Base-by-base conservation (phyloP, 2,329 filamentous ascomycete species). In the Fusarium sp. region DNA sequence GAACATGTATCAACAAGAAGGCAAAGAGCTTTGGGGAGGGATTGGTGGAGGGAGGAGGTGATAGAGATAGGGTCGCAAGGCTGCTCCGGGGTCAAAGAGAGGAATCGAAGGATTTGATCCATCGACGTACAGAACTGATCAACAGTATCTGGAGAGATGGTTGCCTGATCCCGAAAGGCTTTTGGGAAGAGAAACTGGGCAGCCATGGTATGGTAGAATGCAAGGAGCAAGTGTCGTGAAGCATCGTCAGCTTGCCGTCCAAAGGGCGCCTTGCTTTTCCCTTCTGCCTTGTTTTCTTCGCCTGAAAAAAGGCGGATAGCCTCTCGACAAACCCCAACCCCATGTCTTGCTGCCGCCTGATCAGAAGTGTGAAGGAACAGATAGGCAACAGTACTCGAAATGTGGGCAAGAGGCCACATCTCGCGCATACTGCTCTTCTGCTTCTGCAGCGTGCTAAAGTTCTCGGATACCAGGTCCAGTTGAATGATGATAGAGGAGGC, bases 391-490 rank as follows among this genome's bases (percentile, higher is more conserved):
- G 81, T 76, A 45, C 78, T 81, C 27, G 78, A 73, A 32, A 83
- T 76, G 41, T 83, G 77, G 1, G 82, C 81, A 6, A 83, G 71
- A 1, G 82, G 81, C 77, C 81, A 82, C 77, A 82, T 82, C 60
- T 83, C 82, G 37, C 77, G 73, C 58, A 83, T 80, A 23, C 77
- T 79, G 8, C 74, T 71, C 74, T 81, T 83, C 56, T 83, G 82
- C 58, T 79, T 80, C 61, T 82, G 81, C 1, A 83, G 58, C 0
- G 82, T 83, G 70, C 80, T 83, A 63, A 83, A 81, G 70, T 83
- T 83, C 50, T 82, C 82, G 1, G 82, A 83, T 20, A 83, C 79
- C 6, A 81, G 74, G 48, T 83, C 82, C 5, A 83, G 75, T 60
- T 81, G 78, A 23, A 83, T 80, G 25, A 81, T 75, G 43, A 79